Conservation (phyloP, 2,329 filamentous ascomycete species). For the Botrytis paeoniae region DNA sequence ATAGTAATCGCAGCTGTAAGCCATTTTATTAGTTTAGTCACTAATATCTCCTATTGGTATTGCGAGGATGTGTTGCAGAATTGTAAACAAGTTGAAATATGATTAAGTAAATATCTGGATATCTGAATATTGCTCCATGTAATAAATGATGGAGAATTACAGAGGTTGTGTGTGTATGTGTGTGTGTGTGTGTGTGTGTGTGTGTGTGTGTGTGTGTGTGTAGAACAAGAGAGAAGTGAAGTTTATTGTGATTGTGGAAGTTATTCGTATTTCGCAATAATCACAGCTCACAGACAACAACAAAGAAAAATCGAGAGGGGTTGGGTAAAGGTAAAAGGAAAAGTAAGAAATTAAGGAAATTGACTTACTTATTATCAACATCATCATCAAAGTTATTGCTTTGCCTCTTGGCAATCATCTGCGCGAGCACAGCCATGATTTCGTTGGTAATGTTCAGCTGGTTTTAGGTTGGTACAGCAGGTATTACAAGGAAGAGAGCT, state of each 20-base stretch:
- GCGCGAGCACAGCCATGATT: background rate
- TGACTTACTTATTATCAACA: background rate
- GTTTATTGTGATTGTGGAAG: background rate
- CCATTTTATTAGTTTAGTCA: slow-evolving; percentile 4
- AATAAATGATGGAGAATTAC: too few relatives aligned
- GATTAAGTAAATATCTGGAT: background rate
- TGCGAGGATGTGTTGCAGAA: background rate
- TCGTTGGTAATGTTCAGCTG: background rate
- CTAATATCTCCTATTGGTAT: background rate
- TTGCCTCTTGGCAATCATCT: slow-evolving; percentile 10
- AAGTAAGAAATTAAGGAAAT: background rate
- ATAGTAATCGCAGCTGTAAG: slow-evolving; percentile 14
- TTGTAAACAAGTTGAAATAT: background rate
- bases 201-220: background rate
- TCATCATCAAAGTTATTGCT: background rate
- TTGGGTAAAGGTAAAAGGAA: background rate
- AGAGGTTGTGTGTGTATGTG: background rate
- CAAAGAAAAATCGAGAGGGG: background rate
- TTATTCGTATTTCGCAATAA: background rate
- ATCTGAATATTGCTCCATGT: background rate
- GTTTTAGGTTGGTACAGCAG: background rate
- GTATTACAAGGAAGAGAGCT: background rate
- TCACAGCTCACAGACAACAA: background rate
- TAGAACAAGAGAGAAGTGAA: background rate
- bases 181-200: too few relatives aligned